Base-by-base conservation (phyloP, 345 rosid species). In the Eutrema heterophyllum region DNA sequence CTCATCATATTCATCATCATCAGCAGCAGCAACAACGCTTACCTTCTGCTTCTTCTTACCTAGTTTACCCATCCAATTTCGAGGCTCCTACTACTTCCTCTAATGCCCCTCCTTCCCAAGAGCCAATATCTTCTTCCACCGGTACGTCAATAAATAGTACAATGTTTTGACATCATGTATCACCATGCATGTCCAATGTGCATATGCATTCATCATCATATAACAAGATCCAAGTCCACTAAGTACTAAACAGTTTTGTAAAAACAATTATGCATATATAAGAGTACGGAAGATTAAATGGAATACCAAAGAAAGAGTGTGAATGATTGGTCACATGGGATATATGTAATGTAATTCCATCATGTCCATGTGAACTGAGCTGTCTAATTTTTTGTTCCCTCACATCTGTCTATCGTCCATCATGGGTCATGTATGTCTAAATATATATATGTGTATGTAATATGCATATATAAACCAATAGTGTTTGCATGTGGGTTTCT, bases 321-420 rank as follows among this genome's bases (percentile, higher is more conserved):
- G 70, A 63, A 76, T 69, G 71, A 69, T 69, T 63, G 46, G 70
- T 59, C 66, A 76, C 71, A 76, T 76, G 60, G 70, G 32, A 32
- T 13, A 76, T 49, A 70, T 30, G n/a, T n/a, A n/a, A 56, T 49
- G 50, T 57, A 71, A 57, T 71, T 65, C 55, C 53, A 24, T 64
- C 67, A 71, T 63, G 56, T 57, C 80, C 80, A 77, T 71, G 80
- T 77, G 76, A 65, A 65, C 43, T 77, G 72, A 77, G 76, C 80
- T 71, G 72, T 77, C 68, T 57, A 11, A 39, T 13, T 39, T 18
- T 52, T 61, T 56, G 41, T 29, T 49, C 75, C 45, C 60, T 59
- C 75, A 65, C 72, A 71, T 41, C 66, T 65, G 72, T 71, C 72
- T 65, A 64, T 57, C 67, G 16, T 61, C 64, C 61, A 76, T 76